A percentile compares a stretch with the other conserved stretches of the same genome.
Conservation (phyloP, 164 flowering plant genomes). For the Chloranthus sessilifolius region DNA sequence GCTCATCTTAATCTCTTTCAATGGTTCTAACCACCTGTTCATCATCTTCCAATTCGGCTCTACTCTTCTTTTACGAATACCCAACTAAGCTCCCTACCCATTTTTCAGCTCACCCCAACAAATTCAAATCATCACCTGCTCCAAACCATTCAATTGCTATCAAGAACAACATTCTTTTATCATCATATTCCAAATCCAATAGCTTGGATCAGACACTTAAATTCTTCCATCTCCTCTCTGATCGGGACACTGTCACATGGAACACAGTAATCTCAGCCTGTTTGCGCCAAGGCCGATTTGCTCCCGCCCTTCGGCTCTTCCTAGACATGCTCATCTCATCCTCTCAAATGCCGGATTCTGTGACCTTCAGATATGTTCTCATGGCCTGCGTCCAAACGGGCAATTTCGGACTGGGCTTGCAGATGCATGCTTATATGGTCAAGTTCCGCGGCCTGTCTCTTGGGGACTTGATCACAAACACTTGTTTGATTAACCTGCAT, state of each 20-base stretch:
- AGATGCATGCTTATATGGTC: conserved; percentile 19
- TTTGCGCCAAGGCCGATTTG: conserved; percentile 4
- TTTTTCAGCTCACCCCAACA: neutral
- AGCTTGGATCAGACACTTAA: conserved; percentile 18
- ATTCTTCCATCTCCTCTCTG: conserved; percentile 17
- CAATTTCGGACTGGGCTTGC: conserved; percentile 11
- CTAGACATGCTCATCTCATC: conserved; percentile 14
- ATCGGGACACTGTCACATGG: conserved; percentile 23
- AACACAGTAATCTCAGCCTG: conserved; percentile 18
- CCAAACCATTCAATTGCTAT: neutral
- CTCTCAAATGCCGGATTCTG: conserved; percentile 10
- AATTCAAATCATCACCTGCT: neutral
- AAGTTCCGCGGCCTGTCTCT: conserved; percentile 11
- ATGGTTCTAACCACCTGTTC: too few relatives aligned
- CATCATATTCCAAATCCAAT: conserved; percentile 19
- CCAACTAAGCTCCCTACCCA: neutral
- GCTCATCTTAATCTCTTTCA: too few relatives aligned
- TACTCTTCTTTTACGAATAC: neutral
- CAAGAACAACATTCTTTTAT: conserved; percentile 9
- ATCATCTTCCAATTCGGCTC: neutral
- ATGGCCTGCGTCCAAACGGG: conserved; percentile 11
- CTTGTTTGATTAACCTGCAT: conserved; percentile 15
- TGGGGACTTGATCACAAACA: conserved; percentile 16
- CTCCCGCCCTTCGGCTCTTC: conserved; percentile 14
- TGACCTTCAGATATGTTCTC: conserved; percentile 20